These are phyloP conservation scores for Chlorencoelia australis DNA, from an alignment of 2,329 filamentous ascomycete genomes.

Conservation along the genomic window DNA sequence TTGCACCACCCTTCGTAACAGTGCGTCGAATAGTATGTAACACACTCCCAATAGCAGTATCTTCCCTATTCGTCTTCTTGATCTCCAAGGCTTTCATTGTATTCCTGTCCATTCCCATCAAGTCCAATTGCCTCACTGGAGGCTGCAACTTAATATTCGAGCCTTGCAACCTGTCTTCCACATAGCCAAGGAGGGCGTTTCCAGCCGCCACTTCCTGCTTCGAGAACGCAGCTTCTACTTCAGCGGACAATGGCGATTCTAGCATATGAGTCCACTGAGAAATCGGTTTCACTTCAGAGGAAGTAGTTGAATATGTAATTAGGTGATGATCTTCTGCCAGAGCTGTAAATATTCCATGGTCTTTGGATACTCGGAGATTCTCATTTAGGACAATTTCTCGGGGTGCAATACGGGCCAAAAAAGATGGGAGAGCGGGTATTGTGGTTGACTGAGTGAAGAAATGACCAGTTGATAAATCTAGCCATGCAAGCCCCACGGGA, in stretches of 20 bases:
- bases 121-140: slow-evolving; percentile 66
- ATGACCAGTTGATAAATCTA: slow-evolving; percentile 89
- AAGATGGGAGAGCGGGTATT: slow-evolving; percentile 62
- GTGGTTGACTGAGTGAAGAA: slow-evolving; percentile 78
- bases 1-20: slow-evolving; percentile 81
- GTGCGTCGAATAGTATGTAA: slow-evolving; percentile 84
- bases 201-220: slow-evolving; percentile 64
- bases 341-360: slow-evolving; percentile 54
- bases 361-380: slow-evolving; percentile 43
- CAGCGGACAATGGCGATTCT: slow-evolving; percentile 55
- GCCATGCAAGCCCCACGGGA: slow-evolving; percentile 74
- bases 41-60: slow-evolving; percentile 69
- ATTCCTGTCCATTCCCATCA: slow-evolving; percentile 87
- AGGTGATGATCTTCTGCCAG: slow-evolving; percentile 66
- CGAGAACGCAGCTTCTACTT: slow-evolving; percentile 48
- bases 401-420: slow-evolving; percentile 72
- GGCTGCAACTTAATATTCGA: slow-evolving; percentile 73
- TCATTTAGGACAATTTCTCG: slow-evolving; percentile 75
- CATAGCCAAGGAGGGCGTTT: slow-evolving; percentile 73
- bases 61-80: slow-evolving; percentile 73
- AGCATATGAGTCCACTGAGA: slow-evolving; percentile 64
- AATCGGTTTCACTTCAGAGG: slow-evolving; percentile 29
- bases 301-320: slow-evolving; percentile 57
- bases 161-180: slow-evolving; percentile 67
- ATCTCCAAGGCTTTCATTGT: slow-evolving; percentile 86